phyloP scores from a whole-genome alignment of 1,284 basidiomycete genomes.

The Cryptococcus floricola region DNA sequence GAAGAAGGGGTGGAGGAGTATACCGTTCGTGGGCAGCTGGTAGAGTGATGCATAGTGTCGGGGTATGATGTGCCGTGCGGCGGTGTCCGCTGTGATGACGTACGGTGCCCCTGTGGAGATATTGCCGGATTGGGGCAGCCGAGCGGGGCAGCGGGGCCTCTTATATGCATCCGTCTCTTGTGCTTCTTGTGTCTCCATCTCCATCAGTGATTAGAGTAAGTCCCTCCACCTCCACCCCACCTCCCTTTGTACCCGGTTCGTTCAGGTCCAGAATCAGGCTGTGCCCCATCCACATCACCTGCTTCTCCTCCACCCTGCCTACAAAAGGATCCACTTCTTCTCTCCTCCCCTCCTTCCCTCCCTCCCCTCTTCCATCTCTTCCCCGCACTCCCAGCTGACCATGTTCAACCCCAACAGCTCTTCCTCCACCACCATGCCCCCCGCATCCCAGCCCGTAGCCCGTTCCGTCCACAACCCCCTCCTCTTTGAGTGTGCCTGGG shows the following conservation, averaged over 20 bases:
- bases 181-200: no score
- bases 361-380: not conserved
- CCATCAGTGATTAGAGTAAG: no score
- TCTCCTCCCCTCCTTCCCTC: not conserved
- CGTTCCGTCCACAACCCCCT: slow-evolving; percentile 73
- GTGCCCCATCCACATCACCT: not conserved
- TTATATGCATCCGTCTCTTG: not conserved
- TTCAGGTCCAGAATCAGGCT: no score
- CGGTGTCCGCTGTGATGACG: not conserved
- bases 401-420: not conserved
- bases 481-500: slow-evolving; percentile 88
- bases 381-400: not conserved
- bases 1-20: slow-evolving; percentile 7
- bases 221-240: no score
- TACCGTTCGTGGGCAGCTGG: slow-evolving; percentile 13
- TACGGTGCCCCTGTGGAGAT: no score
- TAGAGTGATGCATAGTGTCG: not conserved
- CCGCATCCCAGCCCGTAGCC: slow-evolving; percentile 17
- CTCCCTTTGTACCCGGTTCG: no score
- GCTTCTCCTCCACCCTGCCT: not conserved
- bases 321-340: not conserved
- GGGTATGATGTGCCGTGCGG: no score
- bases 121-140: no score
- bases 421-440: not conserved
- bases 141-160: not conserved